Percentiles rank a stretch among this genome's conserved stretches.
Evolutionary conservation across 2,329 filamentous ascomycete species (phyloP).

Genomic region (Penicillium occitanis): DNA sequence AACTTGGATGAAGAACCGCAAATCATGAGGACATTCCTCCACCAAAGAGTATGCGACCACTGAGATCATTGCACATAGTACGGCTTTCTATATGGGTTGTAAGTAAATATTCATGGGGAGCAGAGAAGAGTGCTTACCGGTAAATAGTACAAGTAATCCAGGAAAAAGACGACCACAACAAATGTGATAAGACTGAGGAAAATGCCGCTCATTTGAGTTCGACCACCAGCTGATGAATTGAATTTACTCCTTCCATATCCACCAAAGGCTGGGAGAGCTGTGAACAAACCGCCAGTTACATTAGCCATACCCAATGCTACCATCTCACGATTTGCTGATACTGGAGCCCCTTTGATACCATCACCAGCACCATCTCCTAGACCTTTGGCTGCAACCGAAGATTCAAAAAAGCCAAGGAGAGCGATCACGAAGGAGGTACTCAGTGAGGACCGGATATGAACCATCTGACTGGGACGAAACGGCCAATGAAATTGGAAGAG

Average conservation of each 20-base stretch:
- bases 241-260: slow-evolving; percentile 96
- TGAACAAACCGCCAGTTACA: slow-evolving; percentile 86
- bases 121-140: slow-evolving; percentile 62
- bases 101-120: slow-evolving; percentile 9
- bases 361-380: slow-evolving; percentile 64
- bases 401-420: slow-evolving; percentile 97
- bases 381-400: slow-evolving; percentile 91
- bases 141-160: slow-evolving; percentile 92
- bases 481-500: slow-evolving; percentile 84
- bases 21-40: slow-evolving; percentile 91
- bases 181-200: slow-evolving; percentile 81
- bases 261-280: slow-evolving; percentile 89
- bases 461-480: slow-evolving; percentile 72
- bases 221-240: slow-evolving; percentile 86
- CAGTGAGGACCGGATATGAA: slow-evolving; percentile 80
- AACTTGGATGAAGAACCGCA: slow-evolving; percentile 84
- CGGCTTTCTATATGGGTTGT: slow-evolving; percentile 67
- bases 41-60: slow-evolving; percentile 93
- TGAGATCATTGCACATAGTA: slow-evolving; percentile 89
- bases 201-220: slow-evolving; percentile 90
- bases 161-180: slow-evolving; percentile 73
- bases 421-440: slow-evolving; percentile 91
- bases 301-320: slow-evolving; percentile 90
- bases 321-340: slow-evolving; percentile 90
- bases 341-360: slow-evolving; percentile 72